Evolutionary conservation across 2,329 filamentous ascomycete genomes (phyloP).

Genomic region (Aspergillus amoenus): DNA sequence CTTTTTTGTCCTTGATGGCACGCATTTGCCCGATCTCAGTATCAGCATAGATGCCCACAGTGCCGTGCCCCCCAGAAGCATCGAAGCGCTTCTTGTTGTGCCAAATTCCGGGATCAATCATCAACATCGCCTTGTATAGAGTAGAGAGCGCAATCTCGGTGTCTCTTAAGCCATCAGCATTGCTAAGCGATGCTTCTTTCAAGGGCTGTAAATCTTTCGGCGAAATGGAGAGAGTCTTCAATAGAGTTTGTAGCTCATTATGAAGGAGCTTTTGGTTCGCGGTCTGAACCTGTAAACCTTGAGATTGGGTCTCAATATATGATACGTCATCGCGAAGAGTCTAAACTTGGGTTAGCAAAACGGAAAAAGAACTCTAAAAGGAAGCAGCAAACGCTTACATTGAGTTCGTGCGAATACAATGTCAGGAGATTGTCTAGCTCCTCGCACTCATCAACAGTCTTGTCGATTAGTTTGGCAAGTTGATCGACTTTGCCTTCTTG

Average conservation of each 20-base stretch:
- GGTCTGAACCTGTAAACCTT: conserved; percentile 94
- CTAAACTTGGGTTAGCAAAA: conserved; percentile 48
- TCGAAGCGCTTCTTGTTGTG: conserved; percentile 52
- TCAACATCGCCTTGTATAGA: conserved; percentile 88
- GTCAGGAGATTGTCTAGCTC: conserved; percentile 93
- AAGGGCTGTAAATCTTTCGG: conserved; percentile 72
- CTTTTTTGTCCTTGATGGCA: conserved; percentile 90
- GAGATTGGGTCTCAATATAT: conserved; percentile 95
- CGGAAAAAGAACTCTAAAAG: not conserved
- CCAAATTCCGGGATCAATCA: conserved; percentile 81
- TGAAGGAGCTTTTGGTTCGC: conserved; percentile 94
- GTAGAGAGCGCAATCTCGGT: conserved; percentile 76
- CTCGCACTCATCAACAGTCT: conserved; percentile 91
- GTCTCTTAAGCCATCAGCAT: conserved; percentile 67
- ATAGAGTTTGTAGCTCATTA: conserved; percentile 81
- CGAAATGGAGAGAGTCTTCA: conserved; percentile 88
- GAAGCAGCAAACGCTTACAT: conserved; percentile 56
- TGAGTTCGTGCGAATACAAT: conserved; percentile 89
- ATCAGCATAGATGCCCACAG: conserved; percentile 63
- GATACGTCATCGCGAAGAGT: conserved; percentile 94
- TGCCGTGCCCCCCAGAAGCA: conserved; percentile 37
- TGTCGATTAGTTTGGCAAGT: conserved; percentile 81
- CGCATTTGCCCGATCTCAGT: conserved; percentile 82
- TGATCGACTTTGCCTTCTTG: conserved; percentile 88
- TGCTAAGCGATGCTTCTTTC: conserved; percentile 70